A percentile compares a stretch with the other conserved stretches of the same genome.
These are phyloP conservation scores for Torulaspora pretoriensis DNA, from an alignment of 1,139 yeast genomes.

Conservation along the genomic window DNA sequence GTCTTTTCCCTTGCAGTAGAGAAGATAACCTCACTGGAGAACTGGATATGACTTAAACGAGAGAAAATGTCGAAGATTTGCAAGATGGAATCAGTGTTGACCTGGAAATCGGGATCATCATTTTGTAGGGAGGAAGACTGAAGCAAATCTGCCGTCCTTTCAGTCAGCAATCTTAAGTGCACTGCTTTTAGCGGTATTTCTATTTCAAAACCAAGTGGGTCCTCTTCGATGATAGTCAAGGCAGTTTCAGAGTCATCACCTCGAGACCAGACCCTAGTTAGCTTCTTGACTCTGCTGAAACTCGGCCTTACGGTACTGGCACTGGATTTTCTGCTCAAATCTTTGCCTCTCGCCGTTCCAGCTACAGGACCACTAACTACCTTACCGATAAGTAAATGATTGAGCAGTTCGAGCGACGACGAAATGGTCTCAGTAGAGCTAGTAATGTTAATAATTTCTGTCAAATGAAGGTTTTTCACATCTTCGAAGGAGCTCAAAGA, in stretches of 20 bases:
- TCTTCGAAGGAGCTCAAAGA: constrained; percentile 29
- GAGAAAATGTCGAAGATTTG: constrained; percentile 53
- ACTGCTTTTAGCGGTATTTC: constrained; percentile 48
- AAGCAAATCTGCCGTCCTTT: constrained; percentile 63
- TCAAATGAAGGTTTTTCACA: constrained; percentile 27
- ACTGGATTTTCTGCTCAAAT: constrained; percentile 20
- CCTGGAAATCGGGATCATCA: constrained; percentile 37
- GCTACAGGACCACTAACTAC: constrained; percentile 9
- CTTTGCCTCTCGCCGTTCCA: constrained; percentile 8
- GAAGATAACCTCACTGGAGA: constrained; percentile 50
- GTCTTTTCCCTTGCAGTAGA: constrained; percentile 44
- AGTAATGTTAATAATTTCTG: constrained; percentile 22
- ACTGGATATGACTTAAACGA: constrained; percentile 47
- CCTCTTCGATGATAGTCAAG: constrained; percentile 22
- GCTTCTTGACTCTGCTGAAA: constrained; percentile 18
- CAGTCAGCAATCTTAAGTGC: constrained; percentile 55
- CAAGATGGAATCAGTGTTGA: constrained; percentile 44
- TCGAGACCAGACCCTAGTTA: constrained; percentile 20
- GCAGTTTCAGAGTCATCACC: constrained; percentile 21
- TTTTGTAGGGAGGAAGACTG: constrained; percentile 52
- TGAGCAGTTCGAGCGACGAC: constrained; percentile 28
- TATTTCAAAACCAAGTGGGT: constrained; percentile 21
- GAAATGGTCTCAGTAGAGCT: constrained; percentile 31
- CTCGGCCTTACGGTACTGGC: constrained; percentile 16
- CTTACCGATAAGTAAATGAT: constrained; percentile 25